These are phyloP conservation scores for Heracleum sosnowskyi DNA, from an alignment of 129 eudicot species.

Conservation along the genomic window DNA sequence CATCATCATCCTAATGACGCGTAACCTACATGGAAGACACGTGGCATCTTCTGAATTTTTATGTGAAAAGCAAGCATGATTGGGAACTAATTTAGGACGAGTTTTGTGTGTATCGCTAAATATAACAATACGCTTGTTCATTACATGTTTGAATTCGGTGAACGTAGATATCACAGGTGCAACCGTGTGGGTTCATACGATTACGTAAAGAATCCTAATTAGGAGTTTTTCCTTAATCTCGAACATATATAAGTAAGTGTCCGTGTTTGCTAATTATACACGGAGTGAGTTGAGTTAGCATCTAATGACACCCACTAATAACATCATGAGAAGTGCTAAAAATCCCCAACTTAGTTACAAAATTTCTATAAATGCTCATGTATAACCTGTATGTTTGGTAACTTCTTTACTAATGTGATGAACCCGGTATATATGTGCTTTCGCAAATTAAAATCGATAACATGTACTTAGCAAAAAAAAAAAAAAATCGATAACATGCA, in stretches of 20 bases:
- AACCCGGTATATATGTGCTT: no score
- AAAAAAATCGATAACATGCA: no score
- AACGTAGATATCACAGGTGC: background rate
- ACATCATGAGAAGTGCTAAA: no score
- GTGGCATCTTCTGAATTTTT: background rate
- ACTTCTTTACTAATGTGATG: no score
- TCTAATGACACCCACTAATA: no score
- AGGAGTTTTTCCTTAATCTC: background rate
- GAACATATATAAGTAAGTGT: background rate
- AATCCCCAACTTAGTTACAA: no score
- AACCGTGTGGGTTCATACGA: background rate
- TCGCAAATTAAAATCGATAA: no score
- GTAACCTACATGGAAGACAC: conserved; percentile 1
- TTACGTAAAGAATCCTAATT: background rate
- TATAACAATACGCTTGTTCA: background rate
- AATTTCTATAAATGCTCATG: no score
- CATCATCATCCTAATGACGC: background rate
- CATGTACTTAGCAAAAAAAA: no score
- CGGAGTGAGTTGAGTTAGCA: no score
- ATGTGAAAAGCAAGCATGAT: background rate
- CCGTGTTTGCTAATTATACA: background rate
- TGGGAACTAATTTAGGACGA: background rate
- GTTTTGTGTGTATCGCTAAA: background rate
- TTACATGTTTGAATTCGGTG: background rate
- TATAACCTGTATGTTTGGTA: no score